phyloP scores from a whole-genome alignment of 1,284 basidiomycete species.

The Phylloboletellus chloephorus region DNA sequence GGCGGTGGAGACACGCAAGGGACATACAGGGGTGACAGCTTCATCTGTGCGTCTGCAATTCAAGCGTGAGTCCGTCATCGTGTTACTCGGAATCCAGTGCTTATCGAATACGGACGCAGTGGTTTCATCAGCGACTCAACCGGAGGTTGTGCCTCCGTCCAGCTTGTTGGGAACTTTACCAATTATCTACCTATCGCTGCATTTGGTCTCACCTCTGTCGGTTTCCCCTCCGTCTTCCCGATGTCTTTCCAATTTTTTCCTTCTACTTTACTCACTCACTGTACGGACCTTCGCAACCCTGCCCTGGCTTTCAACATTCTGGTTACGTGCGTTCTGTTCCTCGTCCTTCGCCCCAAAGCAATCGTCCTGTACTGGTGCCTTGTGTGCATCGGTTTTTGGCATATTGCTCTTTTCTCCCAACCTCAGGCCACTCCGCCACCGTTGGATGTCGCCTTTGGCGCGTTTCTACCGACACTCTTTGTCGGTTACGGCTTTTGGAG shows the following conservation, averaged over 20 bases:
- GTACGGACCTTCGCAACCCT: constrained; percentile 63
- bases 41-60: constrained; percentile 82
- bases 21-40: constrained; percentile 81
- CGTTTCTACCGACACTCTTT: constrained; percentile 77
- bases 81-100: neutral
- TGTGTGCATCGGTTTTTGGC: constrained; percentile 86
- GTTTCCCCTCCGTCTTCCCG: constrained; percentile 75
- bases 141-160: constrained; percentile 75
- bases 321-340: constrained; percentile 61
- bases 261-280: constrained; percentile 51
- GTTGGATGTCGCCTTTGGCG: constrained; percentile 64
- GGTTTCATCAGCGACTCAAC: constrained; percentile 58
- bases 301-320: constrained; percentile 70
- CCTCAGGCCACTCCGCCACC: constrained; percentile 64
- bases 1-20: constrained; percentile 68
- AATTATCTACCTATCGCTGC: constrained; percentile 56
- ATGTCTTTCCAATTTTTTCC: constrained; percentile 46
- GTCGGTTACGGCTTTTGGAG: constrained; percentile 80
- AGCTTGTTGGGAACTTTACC: constrained; percentile 68
- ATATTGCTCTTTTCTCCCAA: constrained; percentile 76
- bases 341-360: constrained; percentile 68
- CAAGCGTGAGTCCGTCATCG: constrained; percentile 55
- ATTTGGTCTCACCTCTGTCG: constrained; percentile 65
- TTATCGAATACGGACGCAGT: constrained; percentile 35
- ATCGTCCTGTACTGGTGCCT: constrained; percentile 73